Evolutionary conservation across 495 filamentous ascomycete species (phyloP), one percentile per base, ranked within the genome.

Genomic region (Aspergillus leporis): DNA sequence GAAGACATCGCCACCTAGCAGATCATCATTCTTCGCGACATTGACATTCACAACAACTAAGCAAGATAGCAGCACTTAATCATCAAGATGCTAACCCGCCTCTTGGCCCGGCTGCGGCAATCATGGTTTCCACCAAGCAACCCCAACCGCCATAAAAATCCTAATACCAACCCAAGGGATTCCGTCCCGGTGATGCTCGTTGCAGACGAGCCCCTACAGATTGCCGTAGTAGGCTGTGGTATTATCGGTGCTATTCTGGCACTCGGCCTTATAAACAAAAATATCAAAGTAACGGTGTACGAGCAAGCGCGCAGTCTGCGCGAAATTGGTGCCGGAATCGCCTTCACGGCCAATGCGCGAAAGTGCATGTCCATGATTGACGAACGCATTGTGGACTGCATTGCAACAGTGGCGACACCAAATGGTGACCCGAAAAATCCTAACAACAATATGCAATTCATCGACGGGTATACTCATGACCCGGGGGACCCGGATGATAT

Each of bases 151-250:
- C 10, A 59, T 9, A 10, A 19, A 53, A 14, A 10, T 19, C 16
- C 19, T 13, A 31, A 58, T 23, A 43, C 28, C 49, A 25, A 38
- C 13, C 19, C 18, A 56, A 47, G 12, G 56, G 53, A 31, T 14
- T 56, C 47, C 34, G 38, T 19, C 30, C 6, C 25, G 25, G 25
- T 3, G 25, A 28, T 28, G 1, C 13, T 23, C 41, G 36, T 12
- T 49, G 18, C 31, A 21, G 19, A 55, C 23, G 43, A 21, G 5
- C 34, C 47, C 23, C 48, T 68, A 54, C 59, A 71, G 18, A 65
- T 78, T 40, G 74, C 76, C 38, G 75, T 81, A 36, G 61, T 81
- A 25, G 79, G 79, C 54, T 70, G 72, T 30, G 79, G 79, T 31
- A 76, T 82, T 23, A 70, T 73, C 48, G 79, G 79, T 25, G 48